Evolutionary conservation across 1,139 yeast species (phyloP), one percentile per base, ranked within the genome.

Genomic region (Yamadazyma trypodendri): DNA sequence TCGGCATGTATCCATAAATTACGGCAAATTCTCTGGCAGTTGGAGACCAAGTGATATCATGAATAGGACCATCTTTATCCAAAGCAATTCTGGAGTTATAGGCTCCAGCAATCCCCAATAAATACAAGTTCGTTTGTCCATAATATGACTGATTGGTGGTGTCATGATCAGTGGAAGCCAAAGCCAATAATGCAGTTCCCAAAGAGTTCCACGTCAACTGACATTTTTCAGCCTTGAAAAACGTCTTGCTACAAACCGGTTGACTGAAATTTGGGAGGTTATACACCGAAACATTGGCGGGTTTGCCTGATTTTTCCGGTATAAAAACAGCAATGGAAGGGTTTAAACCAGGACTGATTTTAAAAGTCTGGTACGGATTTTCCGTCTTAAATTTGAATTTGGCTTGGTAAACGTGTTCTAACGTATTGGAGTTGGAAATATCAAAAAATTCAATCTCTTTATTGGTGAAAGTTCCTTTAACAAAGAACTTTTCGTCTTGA

Each of bases 41-140:
- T 43, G 97, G 97, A 21, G 96, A 85, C 99, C 99, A 94, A 24
- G 95, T 83, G 48, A 92, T 85, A 60, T 92, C 98, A 64, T 94
- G 97, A 50, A 94, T 89, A 32, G 98, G 97, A 20, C 98, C 98
- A 54, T 88, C 96, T 55, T 86, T 83, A 45, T 85, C 88, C 53
- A 94, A 78, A 42, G 81, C 78, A 52, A 94, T 90, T 55, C 96
- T 76, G 32, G 92, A 86, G 55, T 92, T 96, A 56, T 87, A 89
- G 28, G 92, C 78, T 8, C 97, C 97, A 16, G 95, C 89, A 53
- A 90, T 85, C 39, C 96, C 96, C 49, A 94, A 75, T 44, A 94
- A 66, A 58, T 90, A 94, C 51, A 94, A 72, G 48, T 92, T 89
- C 38, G 96, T 87, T 68, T 94, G 97, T 46, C 99, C 99, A 58